Evolutionary conservation across 2,329 filamentous ascomycete species (phyloP), one percentile per base, ranked within the genome.

Genomic region (Paraphaeosphaeria sporulosa): DNA sequence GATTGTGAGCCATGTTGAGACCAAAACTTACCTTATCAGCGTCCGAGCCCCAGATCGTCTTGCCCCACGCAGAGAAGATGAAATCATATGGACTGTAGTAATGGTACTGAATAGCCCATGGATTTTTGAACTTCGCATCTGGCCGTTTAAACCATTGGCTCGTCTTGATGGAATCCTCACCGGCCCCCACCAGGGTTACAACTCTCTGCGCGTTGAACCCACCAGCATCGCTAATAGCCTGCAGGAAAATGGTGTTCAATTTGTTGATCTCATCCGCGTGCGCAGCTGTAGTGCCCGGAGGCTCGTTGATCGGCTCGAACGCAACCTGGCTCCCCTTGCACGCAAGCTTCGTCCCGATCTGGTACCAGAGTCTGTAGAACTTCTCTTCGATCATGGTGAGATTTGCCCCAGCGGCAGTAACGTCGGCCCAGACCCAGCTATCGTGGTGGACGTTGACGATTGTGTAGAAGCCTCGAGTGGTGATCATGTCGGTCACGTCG

Each of bases 381-480:
- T 83, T 83, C 63, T 87, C 84, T 64, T 87, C 83, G 12, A 89
- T 86, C 64, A 77, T 73, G 0, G 82, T 81, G 2, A 82, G 60
- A 62, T 87, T 84, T 0, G 84, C 82, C 3, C 73, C 76, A 0
- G 76, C 40, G 0, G 74, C 69, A 1, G 82, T 82, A 4, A 86
- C 74, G 67, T 87, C 85, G 4, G 83, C 84, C 86, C 86, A 89
- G 25, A 80, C 77, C 84, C 82, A 86, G 10, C 82, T 84, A 64
- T 89, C 86, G 59, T 88, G 86, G 62, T 88, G 86, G 7, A 86
- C 83, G 61, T 89, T 87, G 13, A 87, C 81, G 27, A 89, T 78
- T 0, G 82, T 82, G 59, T 83, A 85, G 4, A 88, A 71, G 2
- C 79, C 84, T 1, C 81, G 78, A 2, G 79, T 74, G 0, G 84